Evolutionary conservation across 495 filamentous ascomycete species (phyloP).

Genomic region (Annulohypoxylon maeteangense): DNA sequence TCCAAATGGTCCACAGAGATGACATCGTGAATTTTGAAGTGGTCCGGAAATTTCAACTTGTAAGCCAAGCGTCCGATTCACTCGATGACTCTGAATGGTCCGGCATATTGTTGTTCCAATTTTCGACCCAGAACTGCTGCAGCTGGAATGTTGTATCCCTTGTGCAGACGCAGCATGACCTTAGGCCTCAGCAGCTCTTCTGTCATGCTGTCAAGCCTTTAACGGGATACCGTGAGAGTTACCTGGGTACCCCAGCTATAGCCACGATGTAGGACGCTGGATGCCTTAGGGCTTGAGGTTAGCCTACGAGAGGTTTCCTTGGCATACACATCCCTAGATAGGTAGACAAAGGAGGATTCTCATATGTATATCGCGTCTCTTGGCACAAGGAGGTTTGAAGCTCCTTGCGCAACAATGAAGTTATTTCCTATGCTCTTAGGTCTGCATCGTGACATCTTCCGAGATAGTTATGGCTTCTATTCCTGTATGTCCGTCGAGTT

Average conservation of each 20-base stretch:
- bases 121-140: neutral
- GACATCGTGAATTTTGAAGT: neutral
- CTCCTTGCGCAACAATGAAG: no score
- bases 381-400: no score
- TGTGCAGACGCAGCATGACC: neutral
- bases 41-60: neutral
- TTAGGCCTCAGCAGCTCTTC: neutral
- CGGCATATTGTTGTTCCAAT: neutral
- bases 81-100: neutral
- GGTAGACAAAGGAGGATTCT: no score
- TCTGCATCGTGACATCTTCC: neutral
- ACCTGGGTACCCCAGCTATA: no score
- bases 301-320: no score
- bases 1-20: neutral
- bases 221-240: no score
- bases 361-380: no score
- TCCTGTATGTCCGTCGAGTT: neutral
- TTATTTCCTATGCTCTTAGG: no score
- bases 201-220: no score
- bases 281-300: no score
- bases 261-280: no score
- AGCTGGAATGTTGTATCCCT: neutral
- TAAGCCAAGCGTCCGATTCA: neutral
- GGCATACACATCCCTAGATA: no score
- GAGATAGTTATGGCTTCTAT: neutral